phyloP scores from a whole-genome alignment of 192 early-diverging fungal species.

The Coemansia sp. region DNA sequence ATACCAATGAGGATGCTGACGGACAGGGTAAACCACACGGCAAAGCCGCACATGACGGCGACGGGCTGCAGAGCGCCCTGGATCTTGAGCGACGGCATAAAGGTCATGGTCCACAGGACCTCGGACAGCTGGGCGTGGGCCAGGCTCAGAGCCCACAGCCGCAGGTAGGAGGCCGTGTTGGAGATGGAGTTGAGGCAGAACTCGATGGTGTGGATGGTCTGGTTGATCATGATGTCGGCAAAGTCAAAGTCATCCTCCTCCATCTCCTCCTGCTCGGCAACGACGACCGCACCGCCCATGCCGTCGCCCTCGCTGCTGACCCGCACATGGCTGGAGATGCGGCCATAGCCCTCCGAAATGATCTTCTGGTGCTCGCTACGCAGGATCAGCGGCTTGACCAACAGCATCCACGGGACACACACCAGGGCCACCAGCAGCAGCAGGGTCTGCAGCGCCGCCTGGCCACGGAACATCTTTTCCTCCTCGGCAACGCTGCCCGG shows the following conservation, averaged over 20 bases:
- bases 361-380: conserved; percentile 75
- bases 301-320: conserved; percentile 46
- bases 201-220: conserved; percentile 97
- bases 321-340: conserved; percentile 51
- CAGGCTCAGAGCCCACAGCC: conserved; percentile 96
- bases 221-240: conserved; percentile 93
- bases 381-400: conserved; percentile 84
- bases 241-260: conserved; percentile 83
- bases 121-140: conserved; percentile 97
- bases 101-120: conserved; percentile 94
- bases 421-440: conserved; percentile 77
- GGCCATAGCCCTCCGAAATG: conserved; percentile 67
- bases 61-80: conserved; percentile 55
- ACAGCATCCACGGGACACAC: conserved; percentile 97
- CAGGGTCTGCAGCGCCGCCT: conserved; percentile 74
- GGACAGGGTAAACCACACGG: conserved; percentile 85
- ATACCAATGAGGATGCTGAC: conserved; percentile 72
- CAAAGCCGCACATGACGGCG: conserved; percentile 72
- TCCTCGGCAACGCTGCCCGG: conserved; percentile 70
- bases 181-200: conserved; percentile 94
- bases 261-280: conserved; percentile 62
- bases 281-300: conserved; percentile 44
- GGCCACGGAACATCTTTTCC: conserved; percentile 79
- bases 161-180: conserved; percentile 97
- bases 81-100: conserved; percentile 37